Conservation (phyloP, 1,284 basidiomycete species). For the Ceratobasidium sp. region DNA sequence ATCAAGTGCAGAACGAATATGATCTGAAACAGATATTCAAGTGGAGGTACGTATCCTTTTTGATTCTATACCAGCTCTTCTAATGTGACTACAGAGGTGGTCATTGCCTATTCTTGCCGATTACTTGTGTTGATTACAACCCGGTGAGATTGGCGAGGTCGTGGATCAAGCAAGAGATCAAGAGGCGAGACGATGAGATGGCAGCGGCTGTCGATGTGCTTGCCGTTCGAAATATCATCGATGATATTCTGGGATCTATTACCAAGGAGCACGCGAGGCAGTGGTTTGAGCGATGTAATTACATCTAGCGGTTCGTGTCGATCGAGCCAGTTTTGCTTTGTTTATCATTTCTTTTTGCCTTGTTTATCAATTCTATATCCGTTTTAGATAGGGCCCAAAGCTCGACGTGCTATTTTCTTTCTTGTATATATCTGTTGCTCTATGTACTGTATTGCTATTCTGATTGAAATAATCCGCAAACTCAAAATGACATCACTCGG, state of each 20-base stretch:
- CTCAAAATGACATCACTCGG: not conserved
- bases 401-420: too few relatives aligned
- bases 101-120: not conserved
- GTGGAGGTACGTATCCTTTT: not conserved
- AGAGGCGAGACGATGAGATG: not conserved
- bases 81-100: not conserved
- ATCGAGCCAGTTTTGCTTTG: too few relatives aligned
- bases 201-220: not conserved
- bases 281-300: slow-evolving; percentile 14
- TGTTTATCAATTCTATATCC: not conserved
- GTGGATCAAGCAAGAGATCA: not conserved
- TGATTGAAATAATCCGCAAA: too few relatives aligned
- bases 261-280: not conserved
- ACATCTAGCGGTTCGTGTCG: not conserved
- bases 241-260: not conserved
- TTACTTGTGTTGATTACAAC: slow-evolving; percentile 2
- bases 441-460: too few relatives aligned
- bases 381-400: not conserved
- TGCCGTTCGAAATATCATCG: not conserved
- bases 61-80: too few relatives aligned
- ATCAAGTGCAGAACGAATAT: not conserved
- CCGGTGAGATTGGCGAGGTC: not conserved
- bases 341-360: not conserved
- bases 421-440: too few relatives aligned
- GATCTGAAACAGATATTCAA: not conserved